Base-by-base conservation (phyloP, 192 early-diverging fungal species). In the Backusella australiensis region DNA sequence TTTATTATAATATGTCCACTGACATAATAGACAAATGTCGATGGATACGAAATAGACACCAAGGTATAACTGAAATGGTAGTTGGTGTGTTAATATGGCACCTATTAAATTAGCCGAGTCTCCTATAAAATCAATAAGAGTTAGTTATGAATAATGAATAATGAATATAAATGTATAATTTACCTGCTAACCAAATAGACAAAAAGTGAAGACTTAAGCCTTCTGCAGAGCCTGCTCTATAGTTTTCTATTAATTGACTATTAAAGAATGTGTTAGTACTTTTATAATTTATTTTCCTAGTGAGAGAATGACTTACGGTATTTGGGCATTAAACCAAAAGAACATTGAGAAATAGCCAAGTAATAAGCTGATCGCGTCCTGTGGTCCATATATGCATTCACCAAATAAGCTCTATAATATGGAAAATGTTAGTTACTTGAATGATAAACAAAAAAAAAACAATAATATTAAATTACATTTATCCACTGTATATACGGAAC, bases 91-190 rank as follows among this genome's bases (percentile, higher is more conserved):
- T 39, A 93, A 75, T 29, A 94, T 68, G 26, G 91, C 90, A n/a
- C 94, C 94, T 52, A 92, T 75, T 4, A 94, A 77, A 80, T 93
- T 94, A 72, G 88, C 86, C 44, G 90, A 65, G 72, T 95, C 94
- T 34, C 93, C 93, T 83, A 77, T 68, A 32, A 78, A 52, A 69
- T 38, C 29, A 74, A 52, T 73, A 29, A 41, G 42, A 66, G 38
- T 38, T 21, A 36, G 15, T 44, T 63, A 29, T 29, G 21, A 63
- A 63, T 29, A 12, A 14, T 63, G 14, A 63, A 11, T 29, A 63
- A 9, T 9, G 23, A 0, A 26, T 56, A 29, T 63, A 26, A 12
- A 59, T 63, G 12, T 26, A 34, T 35, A 53, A n/a, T 78, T 78
- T 85, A 88, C 88, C 88, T 19, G 86, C 75, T 14, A 93, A 75